A percentile compares a stretch with the other conserved stretches of the same genome.
These are phyloP conservation scores for Carex sylvatica DNA, from an alignment of 202 grass and related monocot genomes.

Conservation along the genomic window DNA sequence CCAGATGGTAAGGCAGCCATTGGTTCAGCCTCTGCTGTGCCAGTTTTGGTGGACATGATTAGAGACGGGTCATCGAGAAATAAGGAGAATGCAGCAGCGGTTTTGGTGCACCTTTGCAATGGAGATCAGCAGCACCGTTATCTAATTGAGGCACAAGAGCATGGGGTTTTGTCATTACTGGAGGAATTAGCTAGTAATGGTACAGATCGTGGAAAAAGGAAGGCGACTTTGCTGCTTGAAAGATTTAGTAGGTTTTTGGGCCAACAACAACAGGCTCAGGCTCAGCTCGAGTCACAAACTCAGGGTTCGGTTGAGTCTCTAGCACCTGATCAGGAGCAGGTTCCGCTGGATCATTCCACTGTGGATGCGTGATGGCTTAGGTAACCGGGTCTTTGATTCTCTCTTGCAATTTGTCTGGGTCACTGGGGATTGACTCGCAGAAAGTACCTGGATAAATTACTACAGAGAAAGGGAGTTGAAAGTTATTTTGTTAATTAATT, in stretches of 20 bases:
- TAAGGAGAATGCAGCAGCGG: constrained; percentile 87
- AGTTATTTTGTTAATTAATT: constrained; percentile 12
- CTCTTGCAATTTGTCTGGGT: constrained; percentile 30
- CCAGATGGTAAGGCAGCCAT: constrained; percentile 74
- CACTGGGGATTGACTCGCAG: constrained; percentile 9
- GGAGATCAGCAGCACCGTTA: constrained; percentile 70
- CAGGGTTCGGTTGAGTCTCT: constrained; percentile 15
- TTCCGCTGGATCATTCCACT: constrained; percentile 34
- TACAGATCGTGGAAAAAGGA: constrained; percentile 76
- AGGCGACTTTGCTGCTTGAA: constrained; percentile 68
- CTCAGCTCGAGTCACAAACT: constrained; percentile 38
- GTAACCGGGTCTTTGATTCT: constrained; percentile 35
- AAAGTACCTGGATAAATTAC: neutral
- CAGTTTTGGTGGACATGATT: constrained; percentile 66
- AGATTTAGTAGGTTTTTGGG: constrained; percentile 64
- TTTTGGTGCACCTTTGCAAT: constrained; percentile 80
- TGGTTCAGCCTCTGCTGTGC: constrained; percentile 49
- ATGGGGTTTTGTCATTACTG: constrained; percentile 51
- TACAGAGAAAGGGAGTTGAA: neutral
- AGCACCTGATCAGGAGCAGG: constrained; percentile 32
- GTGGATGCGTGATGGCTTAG: constrained; percentile 29
- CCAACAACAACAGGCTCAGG: constrained; percentile 69
- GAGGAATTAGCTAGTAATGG: constrained; percentile 69
- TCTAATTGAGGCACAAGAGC: constrained; percentile 75
- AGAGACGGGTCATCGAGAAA: constrained; percentile 68